Conservation (phyloP, 352 stramenopile genomes). For the Globisporangium polare region DNA sequence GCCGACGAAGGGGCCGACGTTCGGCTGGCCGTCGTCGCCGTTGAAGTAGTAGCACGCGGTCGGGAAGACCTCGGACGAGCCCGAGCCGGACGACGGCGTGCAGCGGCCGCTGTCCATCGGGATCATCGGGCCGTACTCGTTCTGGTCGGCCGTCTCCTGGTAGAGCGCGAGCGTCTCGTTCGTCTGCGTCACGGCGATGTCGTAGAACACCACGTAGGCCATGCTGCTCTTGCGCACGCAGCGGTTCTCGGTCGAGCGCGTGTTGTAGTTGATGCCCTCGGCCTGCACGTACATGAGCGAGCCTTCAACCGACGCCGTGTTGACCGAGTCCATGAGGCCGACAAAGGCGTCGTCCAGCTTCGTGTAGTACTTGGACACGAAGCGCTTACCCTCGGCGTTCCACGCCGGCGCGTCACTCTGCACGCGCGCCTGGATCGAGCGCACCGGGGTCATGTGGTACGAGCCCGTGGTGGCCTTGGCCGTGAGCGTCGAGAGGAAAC, state of each 20-base stretch:
- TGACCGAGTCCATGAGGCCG: constrained; percentile 76
- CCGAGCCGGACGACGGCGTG: constrained; percentile 30
- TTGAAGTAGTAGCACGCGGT: constrained; percentile 63
- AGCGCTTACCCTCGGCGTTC: constrained; percentile 46
- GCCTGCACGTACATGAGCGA: constrained; percentile 80
- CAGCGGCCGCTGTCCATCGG: constrained; percentile 65
- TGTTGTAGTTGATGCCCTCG: constrained; percentile 66
- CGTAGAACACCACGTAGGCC: constrained; percentile 74
- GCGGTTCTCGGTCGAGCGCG: constrained; percentile 41
- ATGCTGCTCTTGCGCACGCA: constrained; percentile 63
- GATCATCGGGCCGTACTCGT: constrained; percentile 63
- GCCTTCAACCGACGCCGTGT: constrained; percentile 76
- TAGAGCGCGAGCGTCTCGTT: constrained; percentile 76
- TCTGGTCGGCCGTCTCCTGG: constrained; percentile 46
- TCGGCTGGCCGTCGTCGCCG: constrained; percentile 48
- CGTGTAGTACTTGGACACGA: constrained; percentile 58
- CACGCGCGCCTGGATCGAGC: constrained; percentile 67
- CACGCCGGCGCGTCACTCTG: constrained; percentile 62
- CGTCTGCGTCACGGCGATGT: constrained; percentile 66
- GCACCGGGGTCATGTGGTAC: constrained; percentile 75
- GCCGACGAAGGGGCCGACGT: constrained; percentile 66
- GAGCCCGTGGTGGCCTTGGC: constrained; percentile 16
- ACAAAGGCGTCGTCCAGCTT: constrained; percentile 50
- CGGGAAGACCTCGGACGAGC: constrained; percentile 32
- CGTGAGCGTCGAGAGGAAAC: constrained; percentile 19